Percentiles rank a stretch among this genome's conserved stretches.
These are phyloP conservation scores for Phytomonas sp. DNA, from an alignment of 208 protist species.

Conservation along the genomic window DNA sequence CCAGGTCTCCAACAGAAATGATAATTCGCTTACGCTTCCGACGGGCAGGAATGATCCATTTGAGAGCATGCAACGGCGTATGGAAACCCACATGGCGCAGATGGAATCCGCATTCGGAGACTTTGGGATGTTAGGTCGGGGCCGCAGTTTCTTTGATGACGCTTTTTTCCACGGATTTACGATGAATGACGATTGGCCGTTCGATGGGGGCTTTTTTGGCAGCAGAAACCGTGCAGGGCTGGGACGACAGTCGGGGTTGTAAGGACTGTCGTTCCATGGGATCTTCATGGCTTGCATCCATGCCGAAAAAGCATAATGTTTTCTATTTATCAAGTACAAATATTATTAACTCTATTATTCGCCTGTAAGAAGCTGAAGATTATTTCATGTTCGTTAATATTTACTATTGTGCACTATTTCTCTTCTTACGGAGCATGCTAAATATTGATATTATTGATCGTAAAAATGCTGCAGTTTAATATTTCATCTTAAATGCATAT, in stretches of 20 bases:
- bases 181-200: too few relatives aligned
- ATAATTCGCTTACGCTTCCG: background rate
- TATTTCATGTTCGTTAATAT: conserved; percentile 5
- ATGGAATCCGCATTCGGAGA: too few relatives aligned
- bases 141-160: too few relatives aligned
- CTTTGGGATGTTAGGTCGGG: too few relatives aligned
- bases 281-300: too few relatives aligned
- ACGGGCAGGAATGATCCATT: conserved; percentile 15
- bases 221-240: too few relatives aligned
- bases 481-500: conserved; percentile 11
- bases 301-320: conserved; percentile 1
- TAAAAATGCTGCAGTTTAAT: conserved; percentile 10
- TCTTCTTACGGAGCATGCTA: background rate
- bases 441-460: background rate
- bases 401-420: background rate
- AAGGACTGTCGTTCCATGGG: too few relatives aligned
- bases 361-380: conserved; percentile 10
- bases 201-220: too few relatives aligned
- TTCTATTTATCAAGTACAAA: conserved; percentile 5
- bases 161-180: too few relatives aligned
- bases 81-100: conserved; percentile 1
- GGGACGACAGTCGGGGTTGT: too few relatives aligned
- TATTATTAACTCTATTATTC: conserved; percentile 9
- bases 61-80: conserved; percentile 16
- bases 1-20: background rate